A percentile compares a stretch with the other conserved stretches of the same genome.
These are phyloP conservation scores for Colletotrichum chlorophyti DNA, from an alignment of 2,329 filamentous ascomycete species.

Conservation along the genomic window DNA sequence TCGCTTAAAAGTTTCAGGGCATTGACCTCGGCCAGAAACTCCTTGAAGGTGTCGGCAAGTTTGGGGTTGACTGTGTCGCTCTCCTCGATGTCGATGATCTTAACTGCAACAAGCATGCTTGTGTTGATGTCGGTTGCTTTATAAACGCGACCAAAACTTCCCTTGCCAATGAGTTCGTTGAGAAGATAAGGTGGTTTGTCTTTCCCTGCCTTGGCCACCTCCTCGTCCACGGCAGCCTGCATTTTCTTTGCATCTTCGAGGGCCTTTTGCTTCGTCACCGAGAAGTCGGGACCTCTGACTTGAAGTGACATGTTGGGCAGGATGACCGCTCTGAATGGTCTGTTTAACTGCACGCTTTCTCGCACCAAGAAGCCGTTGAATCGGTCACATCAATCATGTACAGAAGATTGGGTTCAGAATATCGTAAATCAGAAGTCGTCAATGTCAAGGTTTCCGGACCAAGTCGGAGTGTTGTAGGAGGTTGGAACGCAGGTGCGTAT, in stretches of 20 bases:
- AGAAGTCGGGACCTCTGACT: conserved; percentile 48
- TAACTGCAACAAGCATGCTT: conserved; percentile 71
- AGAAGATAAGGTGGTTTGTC: conserved; percentile 72
- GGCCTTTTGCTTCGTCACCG: conserved; percentile 63
- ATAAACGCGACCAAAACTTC: conserved; percentile 77
- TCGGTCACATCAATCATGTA: too few relatives aligned
- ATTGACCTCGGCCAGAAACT: conserved; percentile 73
- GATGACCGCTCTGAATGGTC: background rate
- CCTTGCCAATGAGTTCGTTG: conserved; percentile 76
- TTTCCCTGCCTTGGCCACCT: conserved; percentile 65
- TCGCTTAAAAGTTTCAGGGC: conserved; percentile 77
- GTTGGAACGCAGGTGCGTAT: too few relatives aligned
- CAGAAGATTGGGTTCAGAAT: background rate
- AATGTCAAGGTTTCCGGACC: background rate
- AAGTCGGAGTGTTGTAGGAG: conserved; percentile 1
- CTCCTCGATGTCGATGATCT: conserved; percentile 86
- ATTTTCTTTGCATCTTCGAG: conserved; percentile 75
- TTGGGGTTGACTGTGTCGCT: conserved; percentile 72
- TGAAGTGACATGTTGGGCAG: conserved; percentile 46
- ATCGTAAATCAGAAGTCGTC: background rate
- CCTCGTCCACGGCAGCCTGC: conserved; percentile 68
- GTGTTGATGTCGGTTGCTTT: conserved; percentile 60
- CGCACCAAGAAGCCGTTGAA: too few relatives aligned
- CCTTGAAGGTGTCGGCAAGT: conserved; percentile 70
- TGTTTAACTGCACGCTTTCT: background rate